Conservation (phyloP, 768 basidiomycete genomes). For the Phaffia australis region DNA sequence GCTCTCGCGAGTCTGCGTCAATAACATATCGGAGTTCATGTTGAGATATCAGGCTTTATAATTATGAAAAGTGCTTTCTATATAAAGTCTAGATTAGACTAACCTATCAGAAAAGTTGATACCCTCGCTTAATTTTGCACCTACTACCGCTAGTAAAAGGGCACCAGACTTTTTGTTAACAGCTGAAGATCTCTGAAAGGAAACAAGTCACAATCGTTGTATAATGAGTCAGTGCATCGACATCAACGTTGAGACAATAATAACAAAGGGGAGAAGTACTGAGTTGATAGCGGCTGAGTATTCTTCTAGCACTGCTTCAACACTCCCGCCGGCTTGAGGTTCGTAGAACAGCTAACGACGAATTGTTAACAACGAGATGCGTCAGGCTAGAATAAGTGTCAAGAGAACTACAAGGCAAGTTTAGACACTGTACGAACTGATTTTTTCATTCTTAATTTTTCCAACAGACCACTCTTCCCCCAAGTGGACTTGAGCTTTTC, state of each 20-base stretch:
- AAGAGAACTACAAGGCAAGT: background rate
- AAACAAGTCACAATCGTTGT: background rate
- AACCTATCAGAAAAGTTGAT: constrained; percentile 55
- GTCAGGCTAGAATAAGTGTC: background rate
- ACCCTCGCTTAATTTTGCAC: constrained; percentile 95
- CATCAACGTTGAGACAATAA: background rate
- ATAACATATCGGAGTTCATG: too few relatives aligned
- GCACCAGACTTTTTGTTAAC: constrained; percentile 47
- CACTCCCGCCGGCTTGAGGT: constrained; percentile 58
- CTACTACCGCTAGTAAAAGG: constrained; percentile 83
- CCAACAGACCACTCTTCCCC: constrained; percentile 52
- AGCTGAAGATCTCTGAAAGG: background rate
- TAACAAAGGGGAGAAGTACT: background rate
- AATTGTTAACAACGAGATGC: background rate
- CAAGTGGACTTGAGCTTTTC: constrained; percentile 57
- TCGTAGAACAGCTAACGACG: constrained; percentile 68
- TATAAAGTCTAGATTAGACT: background rate
- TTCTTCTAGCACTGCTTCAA: constrained; percentile 62
- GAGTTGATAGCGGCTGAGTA: constrained; percentile 49
- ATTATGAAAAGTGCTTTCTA: background rate
- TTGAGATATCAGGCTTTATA: background rate
- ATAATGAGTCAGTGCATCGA: background rate
- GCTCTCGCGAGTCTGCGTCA: constrained; percentile 49
- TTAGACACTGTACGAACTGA: constrained; percentile 44
- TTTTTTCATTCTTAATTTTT: constrained; percentile 60